phyloP scores from a whole-genome alignment of 1,284 basidiomycete species.

The Fomitopsis palustris region DNA sequence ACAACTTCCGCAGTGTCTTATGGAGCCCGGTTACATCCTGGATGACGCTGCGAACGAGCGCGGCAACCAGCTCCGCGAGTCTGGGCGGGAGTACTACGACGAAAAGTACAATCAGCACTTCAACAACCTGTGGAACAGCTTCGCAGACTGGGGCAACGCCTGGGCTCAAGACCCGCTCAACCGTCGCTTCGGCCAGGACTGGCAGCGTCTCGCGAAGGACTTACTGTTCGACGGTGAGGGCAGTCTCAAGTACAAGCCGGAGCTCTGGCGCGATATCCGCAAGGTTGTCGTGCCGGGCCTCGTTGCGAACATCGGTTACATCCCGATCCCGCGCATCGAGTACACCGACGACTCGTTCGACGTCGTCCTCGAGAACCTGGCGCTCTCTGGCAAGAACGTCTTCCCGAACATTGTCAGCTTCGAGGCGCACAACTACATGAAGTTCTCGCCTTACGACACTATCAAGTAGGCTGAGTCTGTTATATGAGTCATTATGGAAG shows the following conservation, averaged over 20 bases:
- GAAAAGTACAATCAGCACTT: slow-evolving; percentile 86
- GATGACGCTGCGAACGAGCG: slow-evolving; percentile 70
- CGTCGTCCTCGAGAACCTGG: slow-evolving; percentile 91
- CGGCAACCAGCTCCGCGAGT: slow-evolving; percentile 59
- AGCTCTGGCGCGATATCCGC: slow-evolving; percentile 85
- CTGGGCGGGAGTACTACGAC: slow-evolving; percentile 74
- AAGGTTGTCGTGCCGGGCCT: slow-evolving; percentile 80
- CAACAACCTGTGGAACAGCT: slow-evolving; percentile 72
- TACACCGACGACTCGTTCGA: slow-evolving; percentile 87
- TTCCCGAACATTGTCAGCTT: slow-evolving; percentile 80
- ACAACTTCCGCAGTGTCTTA: slow-evolving; percentile 46
- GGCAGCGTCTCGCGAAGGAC: slow-evolving; percentile 80
- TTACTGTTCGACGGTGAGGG: slow-evolving; percentile 58
- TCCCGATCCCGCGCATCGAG: slow-evolving; percentile 91
- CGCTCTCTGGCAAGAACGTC: slow-evolving; percentile 80
- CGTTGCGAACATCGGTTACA: slow-evolving; percentile 77
- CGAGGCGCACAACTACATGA: slow-evolving; percentile 82
- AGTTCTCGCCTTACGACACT: slow-evolving; percentile 69
- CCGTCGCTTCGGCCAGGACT: slow-evolving; percentile 76
- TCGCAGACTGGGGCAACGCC: slow-evolving; percentile 75
- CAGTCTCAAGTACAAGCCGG: slow-evolving; percentile 83
- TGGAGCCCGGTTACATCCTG: slow-evolving; percentile 88
- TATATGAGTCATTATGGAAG: background rate
- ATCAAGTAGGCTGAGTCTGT: slow-evolving; percentile 26
- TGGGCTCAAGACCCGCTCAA: slow-evolving; percentile 86